A percentile compares a stretch with the other conserved stretches of the same genome.
Conservation (phyloP, 352 stramenopile genomes). For the Globisporangium alternatum region DNA sequence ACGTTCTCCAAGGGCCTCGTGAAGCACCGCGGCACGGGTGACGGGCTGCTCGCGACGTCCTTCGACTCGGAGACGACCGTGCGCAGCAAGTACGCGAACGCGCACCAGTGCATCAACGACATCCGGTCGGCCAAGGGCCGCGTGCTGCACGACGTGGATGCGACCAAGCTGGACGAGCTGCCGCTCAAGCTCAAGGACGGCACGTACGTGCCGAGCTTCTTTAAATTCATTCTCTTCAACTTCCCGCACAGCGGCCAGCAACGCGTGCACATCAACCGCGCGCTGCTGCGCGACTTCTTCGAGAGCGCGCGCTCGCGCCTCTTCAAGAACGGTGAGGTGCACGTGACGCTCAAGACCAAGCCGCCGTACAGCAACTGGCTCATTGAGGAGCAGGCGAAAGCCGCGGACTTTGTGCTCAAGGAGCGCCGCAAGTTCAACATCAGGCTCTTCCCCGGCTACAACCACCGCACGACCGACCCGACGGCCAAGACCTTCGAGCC, state of each 20-base stretch:
- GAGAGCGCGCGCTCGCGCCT: conserved; percentile 70
- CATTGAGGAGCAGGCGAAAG: conserved; percentile 80
- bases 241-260: conserved; percentile 88
- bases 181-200: conserved; percentile 25
- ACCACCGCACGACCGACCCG: conserved; percentile 86
- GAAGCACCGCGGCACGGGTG: conserved; percentile 55
- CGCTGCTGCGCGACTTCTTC: conserved; percentile 81
- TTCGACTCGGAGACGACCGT: conserved; percentile 71
- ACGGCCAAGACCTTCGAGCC: conserved; percentile 83
- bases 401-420: conserved; percentile 73
- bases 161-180: conserved; percentile 68
- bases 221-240: conserved; percentile 88
- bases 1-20: conserved; percentile 74
- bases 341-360: conserved; percentile 84
- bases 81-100: conserved; percentile 76
- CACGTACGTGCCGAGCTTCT: conserved; percentile 40
- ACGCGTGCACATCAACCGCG: conserved; percentile 85
- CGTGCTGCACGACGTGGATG: conserved; percentile 80
- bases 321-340: conserved; percentile 53
- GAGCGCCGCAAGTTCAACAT: conserved; percentile 72
- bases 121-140: conserved; percentile 36
- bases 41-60: conserved; percentile 66
- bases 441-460: conserved; percentile 73
- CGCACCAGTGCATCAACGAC: conserved; percentile 58
- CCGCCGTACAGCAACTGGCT: conserved; percentile 88